Conservation (phyloP, 495 filamentous ascomycete species). For the Trichoderma erinaceum region DNA sequence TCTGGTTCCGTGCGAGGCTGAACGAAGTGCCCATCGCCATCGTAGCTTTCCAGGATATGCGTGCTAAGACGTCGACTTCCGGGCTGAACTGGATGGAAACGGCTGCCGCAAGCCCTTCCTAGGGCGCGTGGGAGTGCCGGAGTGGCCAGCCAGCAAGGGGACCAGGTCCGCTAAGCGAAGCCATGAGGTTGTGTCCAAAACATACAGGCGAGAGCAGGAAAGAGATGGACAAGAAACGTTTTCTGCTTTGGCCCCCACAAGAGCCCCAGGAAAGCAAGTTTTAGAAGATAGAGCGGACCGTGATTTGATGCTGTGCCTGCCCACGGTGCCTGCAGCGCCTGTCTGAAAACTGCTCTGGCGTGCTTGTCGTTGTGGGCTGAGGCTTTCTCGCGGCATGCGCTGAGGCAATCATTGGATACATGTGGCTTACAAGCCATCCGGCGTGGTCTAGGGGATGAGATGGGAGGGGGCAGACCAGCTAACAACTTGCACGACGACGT, state of each 20-base stretch:
- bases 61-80: not conserved
- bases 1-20: not conserved
- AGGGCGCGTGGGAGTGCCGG: slow-evolving; percentile 8
- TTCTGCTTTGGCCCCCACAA: slow-evolving; percentile 4
- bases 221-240: not conserved
- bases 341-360: not conserved
- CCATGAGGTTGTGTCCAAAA: slow-evolving; percentile 2
- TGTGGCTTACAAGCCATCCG: not conserved
- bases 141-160: not conserved
- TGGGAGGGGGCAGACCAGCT: not conserved
- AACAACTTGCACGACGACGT: too few species aligned
- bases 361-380: not conserved
- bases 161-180: slow-evolving; percentile 1
- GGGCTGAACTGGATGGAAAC: not conserved
- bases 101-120: not conserved
- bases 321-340: not conserved
- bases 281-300: not conserved
- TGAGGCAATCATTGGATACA: not conserved
- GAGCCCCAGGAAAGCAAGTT: not conserved
- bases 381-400: not conserved
- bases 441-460: not conserved
- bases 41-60: not conserved
- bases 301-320: slow-evolving; percentile 3
- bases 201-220: not conserved
- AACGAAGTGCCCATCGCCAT: not conserved